Base-by-base conservation (phyloP, 116 monocot genomes). In the Posidonia oceanica region DNA sequence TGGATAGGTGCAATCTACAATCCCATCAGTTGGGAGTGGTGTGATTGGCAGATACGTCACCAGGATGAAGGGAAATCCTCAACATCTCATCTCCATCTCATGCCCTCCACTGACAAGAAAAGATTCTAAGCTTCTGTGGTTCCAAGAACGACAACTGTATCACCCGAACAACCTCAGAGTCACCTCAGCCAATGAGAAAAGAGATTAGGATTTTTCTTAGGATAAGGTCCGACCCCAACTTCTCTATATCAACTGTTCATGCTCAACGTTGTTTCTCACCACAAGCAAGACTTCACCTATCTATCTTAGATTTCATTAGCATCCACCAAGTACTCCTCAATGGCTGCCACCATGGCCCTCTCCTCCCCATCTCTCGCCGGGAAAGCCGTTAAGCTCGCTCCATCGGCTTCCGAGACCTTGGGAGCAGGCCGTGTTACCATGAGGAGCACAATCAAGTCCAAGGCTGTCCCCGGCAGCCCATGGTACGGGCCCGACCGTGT, bases 351-450 rank as follows among this genome's bases (percentile, higher is more conserved):
- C 51, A 64, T 64, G 64, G 64, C 39, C 14, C 76, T 76, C 61
- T 80, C 80, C 62, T 80, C 80, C 54, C 80, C 80, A 29, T 61
- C 80, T n/a, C 23, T 80, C 18, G 72, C 72, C 54, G 80, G 80
- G 38, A 71, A 63, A 59, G 75, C 80, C 10, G 80, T 80, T 23
- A 71, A 72, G 67, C 67, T 76, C 55, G 23, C 60, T 37, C 80
- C 80, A n/a, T n/a, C n/a, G n/a, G n/a, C n/a, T n/a, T n/a, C n/a
- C n/a, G n/a, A n/a, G n/a, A n/a, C n/a, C n/a, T n/a, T n/a, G n/a
- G n/a, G n/a, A n/a, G n/a, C n/a, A n/a, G n/a, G n/a, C n/a, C n/a
- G n/a, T n/a, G n/a, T n/a, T n/a, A n/a, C n/a, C n/a, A n/a, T n/a
- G n/a, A n/a, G n/a, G n/a, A n/a, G n/a, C n/a, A n/a, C n/a, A n/a